Evolutionary conservation across 768 basidiomycete species (phyloP), one percentile per base, ranked within the genome.

Genomic region (Kwoniella sp.): DNA sequence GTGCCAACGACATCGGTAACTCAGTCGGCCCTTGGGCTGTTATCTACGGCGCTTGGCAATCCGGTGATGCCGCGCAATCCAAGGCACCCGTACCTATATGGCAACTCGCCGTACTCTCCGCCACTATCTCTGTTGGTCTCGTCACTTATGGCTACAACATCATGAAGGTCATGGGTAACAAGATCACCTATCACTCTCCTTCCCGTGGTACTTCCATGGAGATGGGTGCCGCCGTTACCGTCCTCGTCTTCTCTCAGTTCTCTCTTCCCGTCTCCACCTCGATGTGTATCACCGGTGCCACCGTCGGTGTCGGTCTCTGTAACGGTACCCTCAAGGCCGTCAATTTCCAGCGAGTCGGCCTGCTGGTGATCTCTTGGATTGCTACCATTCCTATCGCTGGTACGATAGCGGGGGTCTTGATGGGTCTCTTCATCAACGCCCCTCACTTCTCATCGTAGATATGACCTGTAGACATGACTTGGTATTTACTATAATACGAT

Each of bases 181-280:
- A 75, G 54, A 77, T 83, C 72, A 83, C 83, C 28, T 76, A 82
- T 29, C 75, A 80, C 65, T 82, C 82, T 0, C 83, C 83, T 1
- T 82, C 81, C 2, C 81, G 83, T 51, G 83, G 83, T 4, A 82
- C 79, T 69, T 78, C 81, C 9, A 84, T 84, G 83, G 83, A 83
- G 67, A 72, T 84, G 61, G 82, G 82, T 15, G 81, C 82, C 12
- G 74, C 82, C 48, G 79, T 83, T 69, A 83, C 83, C 29, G 83
- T 84, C 62, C 75, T 84, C 48, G 74, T 84, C 58, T 82, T 82
- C 34, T 82, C 82, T 13, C 82, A 81, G 51, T 81, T 61, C 70
- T 71, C 74, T 51, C 70, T 76, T 23, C 74, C 74, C 57, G 74
- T 76, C 55, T 76, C 74, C 17, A 76, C 74, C 12, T 76, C 74